Conservation (phyloP, 2,329 filamentous ascomycete species). For the Onygenales sp. region DNA sequence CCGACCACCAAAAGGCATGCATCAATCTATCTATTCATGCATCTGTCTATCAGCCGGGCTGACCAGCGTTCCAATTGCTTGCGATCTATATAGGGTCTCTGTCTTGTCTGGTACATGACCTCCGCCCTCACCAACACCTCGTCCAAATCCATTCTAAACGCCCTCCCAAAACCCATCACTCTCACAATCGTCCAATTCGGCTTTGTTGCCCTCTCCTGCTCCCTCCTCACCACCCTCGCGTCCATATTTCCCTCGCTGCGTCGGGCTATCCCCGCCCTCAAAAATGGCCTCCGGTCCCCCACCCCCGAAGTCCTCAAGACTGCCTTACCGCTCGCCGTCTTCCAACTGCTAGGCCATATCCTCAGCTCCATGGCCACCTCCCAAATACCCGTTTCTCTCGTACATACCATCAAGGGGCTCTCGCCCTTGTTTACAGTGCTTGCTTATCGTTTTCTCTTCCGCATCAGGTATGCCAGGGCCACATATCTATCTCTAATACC, state of each 20-base stretch:
- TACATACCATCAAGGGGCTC: slow-evolving; percentile 96
- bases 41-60: neutral
- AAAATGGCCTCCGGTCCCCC: slow-evolving; percentile 73
- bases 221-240: slow-evolving; percentile 69
- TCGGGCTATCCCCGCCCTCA: slow-evolving; percentile 64
- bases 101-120: slow-evolving; percentile 86
- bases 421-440: slow-evolving; percentile 92
- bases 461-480: slow-evolving; percentile 74
- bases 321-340: slow-evolving; percentile 82
- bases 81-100: slow-evolving; percentile 55
- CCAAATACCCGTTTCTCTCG: slow-evolving; percentile 89
- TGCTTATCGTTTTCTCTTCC: slow-evolving; percentile 81
- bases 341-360: slow-evolving; percentile 89
- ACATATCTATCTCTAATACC: slow-evolving; percentile 89
- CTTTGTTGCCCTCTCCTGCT: slow-evolving; percentile 81
- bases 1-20: neutral
- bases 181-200: slow-evolving; percentile 89
- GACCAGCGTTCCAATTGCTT: neutral
- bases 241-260: slow-evolving; percentile 62
- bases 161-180: slow-evolving; percentile 81
- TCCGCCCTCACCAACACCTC: slow-evolving; percentile 96
- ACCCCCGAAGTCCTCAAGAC: slow-evolving; percentile 72
- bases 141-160: slow-evolving; percentile 91
- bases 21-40: neutral
- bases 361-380: slow-evolving; percentile 88